These are phyloP conservation scores for Psilocybe azurescens DNA, from an alignment of 768 basidiomycete genomes.

Conservation along the genomic window DNA sequence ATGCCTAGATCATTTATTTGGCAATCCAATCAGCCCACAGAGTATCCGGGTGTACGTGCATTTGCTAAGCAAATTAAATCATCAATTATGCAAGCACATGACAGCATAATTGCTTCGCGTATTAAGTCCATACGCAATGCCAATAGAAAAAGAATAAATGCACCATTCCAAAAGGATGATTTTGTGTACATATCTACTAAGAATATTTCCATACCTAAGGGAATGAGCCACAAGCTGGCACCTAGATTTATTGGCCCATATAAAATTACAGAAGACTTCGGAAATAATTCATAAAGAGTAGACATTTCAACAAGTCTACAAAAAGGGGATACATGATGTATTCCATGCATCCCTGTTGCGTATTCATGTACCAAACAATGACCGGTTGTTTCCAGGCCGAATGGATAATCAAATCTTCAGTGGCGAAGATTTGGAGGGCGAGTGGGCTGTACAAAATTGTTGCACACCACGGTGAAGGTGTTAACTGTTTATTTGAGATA, in stretches of 20 bases:
- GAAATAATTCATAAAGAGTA: conserved; percentile 21
- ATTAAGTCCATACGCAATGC: conserved; percentile 33
- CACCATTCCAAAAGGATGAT: conserved; percentile 22
- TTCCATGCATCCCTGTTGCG: conserved; percentile 38
- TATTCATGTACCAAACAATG: conserved; percentile 39
- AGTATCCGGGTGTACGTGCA: conserved; percentile 24
- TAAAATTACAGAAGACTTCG: conserved; percentile 18
- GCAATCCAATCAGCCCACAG: conserved; percentile 9
- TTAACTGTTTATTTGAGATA: conserved; percentile 28
- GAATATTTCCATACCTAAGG: conserved; percentile 24
- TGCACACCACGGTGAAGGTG: conserved; percentile 24
- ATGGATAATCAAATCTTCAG: conserved; percentile 22
- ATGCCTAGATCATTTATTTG: conserved; percentile 29
- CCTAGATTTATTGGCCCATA: conserved; percentile 31
- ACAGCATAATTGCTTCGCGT: conserved; percentile 36
- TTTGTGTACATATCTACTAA: conserved; percentile 28
- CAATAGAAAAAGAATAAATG: conserved; percentile 24
- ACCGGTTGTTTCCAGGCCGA: conserved; percentile 38
- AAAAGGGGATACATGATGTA: conserved; percentile 21
- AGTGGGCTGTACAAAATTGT: conserved; percentile 33
- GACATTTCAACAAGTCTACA: conserved; percentile 21
- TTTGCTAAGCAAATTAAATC: conserved; percentile 24
- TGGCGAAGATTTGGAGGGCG: conserved; percentile 19
- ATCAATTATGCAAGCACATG: conserved; percentile 38
- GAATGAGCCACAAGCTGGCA: conserved; percentile 25